These are phyloP conservation scores for Puccinia brachypodii DNA, from an alignment of 1,284 basidiomycete genomes.

Conservation along the genomic window DNA sequence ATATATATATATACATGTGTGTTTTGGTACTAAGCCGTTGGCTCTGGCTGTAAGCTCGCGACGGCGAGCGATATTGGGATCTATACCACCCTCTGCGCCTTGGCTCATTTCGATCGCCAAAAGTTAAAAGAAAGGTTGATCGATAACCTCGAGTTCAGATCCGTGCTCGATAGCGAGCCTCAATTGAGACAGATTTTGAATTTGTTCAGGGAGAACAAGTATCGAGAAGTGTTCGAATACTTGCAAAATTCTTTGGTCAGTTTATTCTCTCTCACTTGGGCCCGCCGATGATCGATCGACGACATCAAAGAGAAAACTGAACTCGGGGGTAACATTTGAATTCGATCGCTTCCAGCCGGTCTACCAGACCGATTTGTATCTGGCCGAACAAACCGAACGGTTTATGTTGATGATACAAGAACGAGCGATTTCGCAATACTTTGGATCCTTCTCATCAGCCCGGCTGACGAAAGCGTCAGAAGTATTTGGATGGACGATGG, in stretches of 20 bases:
- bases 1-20: background rate
- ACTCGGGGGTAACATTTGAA: no score
- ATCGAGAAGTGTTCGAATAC: slow-evolving; percentile 73
- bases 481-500: slow-evolving; percentile 25
- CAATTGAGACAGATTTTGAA: slow-evolving; percentile 78
- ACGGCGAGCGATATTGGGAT: slow-evolving; percentile 76
- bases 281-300: no score
- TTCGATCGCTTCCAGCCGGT: no score
- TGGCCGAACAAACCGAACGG: slow-evolving; percentile 66
- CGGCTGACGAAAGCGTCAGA: background rate
- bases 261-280: background rate
- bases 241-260: slow-evolving; percentile 66
- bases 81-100: slow-evolving; percentile 75
- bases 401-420: slow-evolving; percentile 60
- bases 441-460: slow-evolving; percentile 24
- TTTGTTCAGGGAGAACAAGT: slow-evolving; percentile 76
- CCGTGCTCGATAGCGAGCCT: slow-evolving; percentile 79
- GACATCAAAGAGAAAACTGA: no score
- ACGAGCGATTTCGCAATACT: slow-evolving; percentile 38
- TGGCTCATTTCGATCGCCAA: slow-evolving; percentile 70
- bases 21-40: no score
- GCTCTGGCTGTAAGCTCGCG: no score
- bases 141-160: slow-evolving; percentile 69
- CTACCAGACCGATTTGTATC: slow-evolving; percentile 72
- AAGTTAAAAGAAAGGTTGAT: slow-evolving; percentile 69